Conservation (phyloP, 1,284 basidiomycete species). For the Ustilago lituana region DNA sequence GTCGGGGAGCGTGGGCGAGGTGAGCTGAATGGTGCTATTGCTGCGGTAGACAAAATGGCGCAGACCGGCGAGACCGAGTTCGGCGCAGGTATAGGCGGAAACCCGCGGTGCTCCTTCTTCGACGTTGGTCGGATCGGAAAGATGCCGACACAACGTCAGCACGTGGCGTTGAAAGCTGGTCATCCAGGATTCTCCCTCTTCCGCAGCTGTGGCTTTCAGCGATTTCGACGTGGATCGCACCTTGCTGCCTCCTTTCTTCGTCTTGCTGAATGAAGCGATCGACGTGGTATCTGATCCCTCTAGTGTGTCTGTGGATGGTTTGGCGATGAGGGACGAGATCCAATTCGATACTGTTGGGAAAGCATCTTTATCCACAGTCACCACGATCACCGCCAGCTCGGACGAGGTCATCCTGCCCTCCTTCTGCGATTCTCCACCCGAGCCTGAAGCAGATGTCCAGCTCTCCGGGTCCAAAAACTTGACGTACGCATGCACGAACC, state of each 20-base stretch:
- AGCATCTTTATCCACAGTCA: constrained; percentile 59
- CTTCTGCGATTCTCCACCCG: background rate
- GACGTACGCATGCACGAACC: constrained; percentile 92
- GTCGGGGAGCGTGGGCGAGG: constrained; percentile 81
- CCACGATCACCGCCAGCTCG: constrained; percentile 54
- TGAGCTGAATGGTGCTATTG: constrained; percentile 84
- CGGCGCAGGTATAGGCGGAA: constrained; percentile 66
- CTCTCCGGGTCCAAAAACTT: constrained; percentile 72
- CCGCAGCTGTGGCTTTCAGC: background rate
- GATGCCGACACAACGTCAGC: constrained; percentile 20
- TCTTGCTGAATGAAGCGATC: background rate
- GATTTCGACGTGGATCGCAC: constrained; percentile 10
- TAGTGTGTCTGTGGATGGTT: background rate
- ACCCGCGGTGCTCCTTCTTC: constrained; percentile 33
- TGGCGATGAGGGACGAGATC: constrained; percentile 71
- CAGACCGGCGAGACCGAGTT: constrained; percentile 84
- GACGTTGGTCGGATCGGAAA: constrained; percentile 29
- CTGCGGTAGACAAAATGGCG: constrained; percentile 96
- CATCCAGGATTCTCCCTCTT: constrained; percentile 11
- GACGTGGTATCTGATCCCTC: constrained; percentile 6
- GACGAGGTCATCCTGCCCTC: constrained; percentile 21
- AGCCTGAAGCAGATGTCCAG: background rate
- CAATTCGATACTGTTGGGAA: constrained; percentile 69
- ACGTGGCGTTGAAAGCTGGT: constrained; percentile 34
- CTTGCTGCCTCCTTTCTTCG: too few relatives aligned